Percentiles rank a stretch among this genome's conserved stretches.
These are phyloP conservation scores for Akanthomyces lecanii DNA, from an alignment of 2,329 filamentous ascomycete species.

Conservation along the genomic window DNA sequence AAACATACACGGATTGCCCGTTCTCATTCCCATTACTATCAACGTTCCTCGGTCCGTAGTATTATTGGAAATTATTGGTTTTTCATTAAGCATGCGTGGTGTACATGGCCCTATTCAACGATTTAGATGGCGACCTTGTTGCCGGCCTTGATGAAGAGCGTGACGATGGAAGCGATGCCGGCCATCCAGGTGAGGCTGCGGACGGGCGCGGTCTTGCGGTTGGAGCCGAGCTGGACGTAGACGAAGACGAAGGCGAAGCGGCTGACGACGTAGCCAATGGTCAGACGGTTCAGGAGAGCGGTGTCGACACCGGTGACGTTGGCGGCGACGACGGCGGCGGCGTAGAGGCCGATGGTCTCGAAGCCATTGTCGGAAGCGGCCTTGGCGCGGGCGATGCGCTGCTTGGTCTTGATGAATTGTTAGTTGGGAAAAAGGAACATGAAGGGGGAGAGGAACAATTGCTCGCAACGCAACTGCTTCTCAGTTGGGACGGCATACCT, in stretches of 20 bases:
- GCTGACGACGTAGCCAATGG: slow-evolving; percentile 36
- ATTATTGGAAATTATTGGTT: background rate
- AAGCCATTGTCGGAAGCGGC: slow-evolving; percentile 42
- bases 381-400: slow-evolving; percentile 50
- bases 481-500: slow-evolving; percentile 20
- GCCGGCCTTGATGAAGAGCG: slow-evolving; percentile 41
- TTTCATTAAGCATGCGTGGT: background rate
- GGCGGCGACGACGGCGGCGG: slow-evolving; percentile 41
- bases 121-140: slow-evolving; percentile 20
- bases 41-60: background rate
- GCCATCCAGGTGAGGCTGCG: slow-evolving; percentile 37
- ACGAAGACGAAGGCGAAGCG: slow-evolving; percentile 38
- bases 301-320: slow-evolving; percentile 39
- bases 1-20: background rate
- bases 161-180: slow-evolving; percentile 30
- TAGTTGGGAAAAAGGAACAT: background rate
- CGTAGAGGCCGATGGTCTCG: slow-evolving; percentile 42
- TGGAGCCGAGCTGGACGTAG: slow-evolving; percentile 42
- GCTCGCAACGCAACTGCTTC: background rate
- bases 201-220: slow-evolving; percentile 33
- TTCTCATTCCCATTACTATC: background rate
- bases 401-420: slow-evolving; percentile 41
- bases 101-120: background rate
- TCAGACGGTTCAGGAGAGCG: slow-evolving; percentile 37
- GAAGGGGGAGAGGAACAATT: background rate